Conservation (phyloP, 2,329 filamentous ascomycete genomes). For the Fusarium incarnatum region DNA sequence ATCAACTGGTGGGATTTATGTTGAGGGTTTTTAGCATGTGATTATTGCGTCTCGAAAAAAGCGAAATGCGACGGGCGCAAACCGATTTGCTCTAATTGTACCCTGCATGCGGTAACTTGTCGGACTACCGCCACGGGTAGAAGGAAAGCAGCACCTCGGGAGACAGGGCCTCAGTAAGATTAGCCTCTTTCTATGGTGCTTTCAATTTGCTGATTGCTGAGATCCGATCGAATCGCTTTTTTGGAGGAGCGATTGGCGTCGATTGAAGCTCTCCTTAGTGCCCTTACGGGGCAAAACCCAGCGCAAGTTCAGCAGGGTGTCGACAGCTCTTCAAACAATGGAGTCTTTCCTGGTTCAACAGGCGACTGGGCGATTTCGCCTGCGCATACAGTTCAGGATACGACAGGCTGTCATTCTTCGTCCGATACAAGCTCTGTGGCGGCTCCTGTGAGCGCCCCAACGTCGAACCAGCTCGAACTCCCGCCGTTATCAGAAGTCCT, state of each 20-base stretch:
- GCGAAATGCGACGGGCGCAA: conserved; percentile 55
- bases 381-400: not conserved
- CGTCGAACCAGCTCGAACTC: conserved; percentile 21
- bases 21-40: conserved; percentile 44
- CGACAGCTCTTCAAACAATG: not conserved
- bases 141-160: conserved; percentile 17
- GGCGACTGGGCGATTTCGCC: not conserved
- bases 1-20: too few relatives aligned
- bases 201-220: not conserved
- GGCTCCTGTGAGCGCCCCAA: not conserved
- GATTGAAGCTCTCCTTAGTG: conserved; percentile 32
- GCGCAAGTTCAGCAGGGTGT: not conserved
- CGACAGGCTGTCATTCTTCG: not conserved
- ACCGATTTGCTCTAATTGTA: conserved; percentile 55
- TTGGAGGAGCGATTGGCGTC: conserved; percentile 37
- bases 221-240: conserved; percentile 23
- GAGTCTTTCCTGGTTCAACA: not conserved
- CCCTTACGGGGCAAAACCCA: not conserved
- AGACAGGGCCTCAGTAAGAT: conserved; percentile 5
- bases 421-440: not conserved
- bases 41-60: conserved; percentile 55
- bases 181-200: too few relatives aligned
- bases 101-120: conserved; percentile 51
- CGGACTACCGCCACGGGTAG: conserved; percentile 21
- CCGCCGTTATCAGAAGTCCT: conserved; percentile 35